Percentiles rank a stretch among this genome's conserved stretches.
Evolutionary conservation across 495 filamentous ascomycete genomes (phyloP).

Genomic region (Cercophora samala): DNA sequence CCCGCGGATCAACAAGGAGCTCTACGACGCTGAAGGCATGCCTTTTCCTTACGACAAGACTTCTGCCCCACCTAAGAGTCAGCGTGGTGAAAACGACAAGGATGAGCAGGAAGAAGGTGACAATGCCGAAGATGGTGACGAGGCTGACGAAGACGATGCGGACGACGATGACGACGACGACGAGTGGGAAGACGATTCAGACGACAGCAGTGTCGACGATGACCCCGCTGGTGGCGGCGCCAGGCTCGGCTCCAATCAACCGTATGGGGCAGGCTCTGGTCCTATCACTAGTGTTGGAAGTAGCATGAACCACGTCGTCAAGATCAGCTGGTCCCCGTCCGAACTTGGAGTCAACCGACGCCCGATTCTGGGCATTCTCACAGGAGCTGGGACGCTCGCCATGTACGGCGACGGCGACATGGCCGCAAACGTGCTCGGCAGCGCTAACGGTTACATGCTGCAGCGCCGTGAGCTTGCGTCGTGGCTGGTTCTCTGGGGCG

Average conservation of each 20-base stretch:
- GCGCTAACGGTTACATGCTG: conserved; percentile 31
- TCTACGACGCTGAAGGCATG: conserved; percentile 26
- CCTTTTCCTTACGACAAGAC: conserved; percentile 27
- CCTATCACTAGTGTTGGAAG: conserved; percentile 43
- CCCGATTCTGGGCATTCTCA: conserved; percentile 42
- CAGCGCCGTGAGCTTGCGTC: conserved; percentile 28
- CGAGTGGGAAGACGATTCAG: conserved; percentile 10
- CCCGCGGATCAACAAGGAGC: conserved; percentile 35
- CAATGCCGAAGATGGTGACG: conserved; percentile 16
- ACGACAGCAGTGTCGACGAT: conserved; percentile 9
- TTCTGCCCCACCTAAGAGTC: not conserved
- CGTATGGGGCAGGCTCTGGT: conserved; percentile 43
- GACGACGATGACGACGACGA: conserved; percentile 8
- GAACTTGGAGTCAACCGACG: conserved; percentile 45
- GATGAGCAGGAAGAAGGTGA: conserved; percentile 20
- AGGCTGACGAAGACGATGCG: conserved; percentile 17
- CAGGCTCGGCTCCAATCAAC: conserved; percentile 21
- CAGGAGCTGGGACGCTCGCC: conserved; percentile 38
- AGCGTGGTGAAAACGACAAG: conserved; percentile 4
- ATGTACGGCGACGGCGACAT: conserved; percentile 44
- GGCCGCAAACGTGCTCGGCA: conserved; percentile 23
- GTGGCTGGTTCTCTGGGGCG: conserved; percentile 44
- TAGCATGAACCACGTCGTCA: conserved; percentile 47
- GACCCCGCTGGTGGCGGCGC: conserved; percentile 10
- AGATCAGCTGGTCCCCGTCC: conserved; percentile 44